Base-by-base conservation (phyloP, 352 stramenopile genomes). In the Pythium brassicae region DNA sequence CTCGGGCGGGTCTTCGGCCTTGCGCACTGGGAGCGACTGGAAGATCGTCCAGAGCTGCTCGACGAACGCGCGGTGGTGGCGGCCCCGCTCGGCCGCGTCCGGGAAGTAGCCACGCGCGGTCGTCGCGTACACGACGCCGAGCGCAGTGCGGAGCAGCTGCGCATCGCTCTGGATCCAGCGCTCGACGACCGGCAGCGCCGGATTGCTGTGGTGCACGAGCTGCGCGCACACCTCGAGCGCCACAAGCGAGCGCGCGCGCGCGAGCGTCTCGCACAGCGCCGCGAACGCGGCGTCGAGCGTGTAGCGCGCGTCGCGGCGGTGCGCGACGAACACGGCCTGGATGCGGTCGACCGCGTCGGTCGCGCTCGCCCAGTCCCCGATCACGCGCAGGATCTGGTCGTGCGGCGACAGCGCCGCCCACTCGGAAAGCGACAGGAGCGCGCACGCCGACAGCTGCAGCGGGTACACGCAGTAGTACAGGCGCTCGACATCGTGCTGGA, bases 31-130 rank as follows among this genome's bases (percentile, higher is more conserved):
- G 9, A 91, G 50, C 1, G 81, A 87, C 66, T 91, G 78, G 37
- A 91, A 89, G 43, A 91, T 83, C 4, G 58, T 52, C 81, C 81
- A 91, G 2, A 89, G 50, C 17, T 84, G 69, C 47, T 91, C 78
- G 0, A 83, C 66, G n/a, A 89, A 65, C 2, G 23, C 37, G 4
- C 55, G 47, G 34, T 79, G 68, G 19, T 55, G 44, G 17, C 37
- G 27, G 12, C 43, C 53, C 20, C 43, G 34, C 6, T 62, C 34
- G 14, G 53, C 39, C 0, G 22, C 17, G 4, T 22, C 52, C 6
- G 1, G 6, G 27, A 40, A 51, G 23, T 49, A 60, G 2, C 14
- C 9, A 3, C 23, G 46, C 7, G 59, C 52, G 2, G 52, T 51
- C 0, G 52, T 46, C 2, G 46, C 22, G 37, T 55, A 83, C 7